These are phyloP conservation scores for Euphrasia confusa DNA, from an alignment of 257 asterid species.

Conservation along the genomic window DNA sequence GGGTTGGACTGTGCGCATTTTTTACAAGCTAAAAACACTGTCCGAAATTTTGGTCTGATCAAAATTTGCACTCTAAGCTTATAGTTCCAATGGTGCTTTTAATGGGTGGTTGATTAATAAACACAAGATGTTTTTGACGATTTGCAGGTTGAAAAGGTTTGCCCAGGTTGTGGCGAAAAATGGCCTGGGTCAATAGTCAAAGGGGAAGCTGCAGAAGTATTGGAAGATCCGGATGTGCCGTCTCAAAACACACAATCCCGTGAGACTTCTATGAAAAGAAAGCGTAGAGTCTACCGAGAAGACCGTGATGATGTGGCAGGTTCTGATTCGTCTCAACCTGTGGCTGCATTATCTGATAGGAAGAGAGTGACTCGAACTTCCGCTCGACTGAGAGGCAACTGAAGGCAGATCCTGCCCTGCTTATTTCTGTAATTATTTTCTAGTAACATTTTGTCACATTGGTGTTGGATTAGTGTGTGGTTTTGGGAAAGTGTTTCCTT, in stretches of 20 bases:
- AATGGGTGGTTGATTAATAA: constrained; percentile 8
- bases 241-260: constrained; percentile 16
- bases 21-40: not conserved
- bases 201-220: constrained; percentile 39
- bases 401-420: constrained; percentile 17
- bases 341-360: constrained; percentile 1
- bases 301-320: constrained; percentile 21
- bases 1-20: not conserved
- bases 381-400: constrained; percentile 34
- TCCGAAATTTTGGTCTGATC: not conserved
- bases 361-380: constrained; percentile 55
- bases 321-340: constrained; percentile 24
- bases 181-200: constrained; percentile 46
- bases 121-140: not conserved
- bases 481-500: not conserved
- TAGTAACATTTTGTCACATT: not conserved
- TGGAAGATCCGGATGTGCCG: not conserved
- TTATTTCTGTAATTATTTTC: constrained; percentile 7
- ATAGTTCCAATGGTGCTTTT: too few species aligned
- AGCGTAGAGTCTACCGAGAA: constrained; percentile 27
- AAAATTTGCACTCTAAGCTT: too few species aligned
- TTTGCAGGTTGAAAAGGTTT: constrained; percentile 50
- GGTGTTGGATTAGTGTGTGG: not conserved
- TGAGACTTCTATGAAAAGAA: constrained; percentile 26
- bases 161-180: constrained; percentile 61